Percentiles rank a stretch among this genome's conserved stretches.
phyloP scores from a whole-genome alignment of 2,329 filamentous ascomycete genomes.

The Lasiodiplodia sp. region DNA sequence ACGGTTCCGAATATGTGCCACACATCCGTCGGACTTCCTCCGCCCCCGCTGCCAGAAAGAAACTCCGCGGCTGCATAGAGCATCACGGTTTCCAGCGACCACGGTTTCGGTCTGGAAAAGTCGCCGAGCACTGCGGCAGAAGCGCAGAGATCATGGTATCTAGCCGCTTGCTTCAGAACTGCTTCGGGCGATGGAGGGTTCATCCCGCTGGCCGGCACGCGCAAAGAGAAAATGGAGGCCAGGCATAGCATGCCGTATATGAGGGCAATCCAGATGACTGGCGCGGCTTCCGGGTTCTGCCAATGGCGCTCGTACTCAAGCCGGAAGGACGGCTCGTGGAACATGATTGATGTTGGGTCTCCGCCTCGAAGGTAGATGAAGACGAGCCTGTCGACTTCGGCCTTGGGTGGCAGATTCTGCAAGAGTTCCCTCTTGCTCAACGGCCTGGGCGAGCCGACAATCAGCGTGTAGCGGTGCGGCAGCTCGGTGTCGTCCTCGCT shows the following conservation, averaged over 20 bases:
- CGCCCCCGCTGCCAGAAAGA: constrained; percentile 41
- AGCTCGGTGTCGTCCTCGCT: constrained; percentile 17
- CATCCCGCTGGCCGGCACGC: constrained; percentile 24
- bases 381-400: constrained; percentile 42
- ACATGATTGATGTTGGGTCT: constrained; percentile 37
- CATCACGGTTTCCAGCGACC: constrained; percentile 38
- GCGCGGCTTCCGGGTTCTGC: constrained; percentile 45
- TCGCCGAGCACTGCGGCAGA: constrained; percentile 42
- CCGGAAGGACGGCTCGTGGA: constrained; percentile 34
- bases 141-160: constrained; percentile 38
- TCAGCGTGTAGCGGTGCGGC: constrained; percentile 9
- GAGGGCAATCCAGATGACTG: constrained; percentile 57
- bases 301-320: constrained; percentile 56
- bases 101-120: constrained; percentile 41
- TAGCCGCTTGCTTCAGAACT: constrained; percentile 36
- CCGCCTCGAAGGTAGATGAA: constrained; percentile 37
- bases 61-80: constrained; percentile 33
- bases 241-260: constrained; percentile 57
- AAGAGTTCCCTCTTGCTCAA: constrained; percentile 37
- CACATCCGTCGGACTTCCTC: constrained; percentile 40
- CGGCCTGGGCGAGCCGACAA: constrained; percentile 32
- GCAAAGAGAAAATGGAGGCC: constrained; percentile 41
- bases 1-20: constrained; percentile 53
- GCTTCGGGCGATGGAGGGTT: constrained; percentile 5
- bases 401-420: constrained; percentile 33